Conservation (phyloP, 768 basidiomycete genomes). For the Zangia roseola region DNA sequence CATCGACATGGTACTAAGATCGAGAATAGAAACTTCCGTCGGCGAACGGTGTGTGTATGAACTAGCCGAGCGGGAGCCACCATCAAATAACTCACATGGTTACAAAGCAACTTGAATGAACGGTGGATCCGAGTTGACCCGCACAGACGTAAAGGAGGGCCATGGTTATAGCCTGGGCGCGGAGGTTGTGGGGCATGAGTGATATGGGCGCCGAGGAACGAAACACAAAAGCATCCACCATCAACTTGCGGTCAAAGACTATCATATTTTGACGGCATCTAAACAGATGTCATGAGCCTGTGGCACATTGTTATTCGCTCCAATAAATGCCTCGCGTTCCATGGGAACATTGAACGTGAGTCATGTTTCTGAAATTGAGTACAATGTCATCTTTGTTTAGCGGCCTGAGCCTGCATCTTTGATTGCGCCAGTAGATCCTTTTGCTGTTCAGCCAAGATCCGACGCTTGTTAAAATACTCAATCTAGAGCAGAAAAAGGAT, state of each 20-base stretch:
- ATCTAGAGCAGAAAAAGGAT: conserved; percentile 50
- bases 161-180: not conserved
- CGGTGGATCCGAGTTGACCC: no score
- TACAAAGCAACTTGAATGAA: no score
- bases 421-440: conserved; percentile 61
- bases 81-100: not conserved
- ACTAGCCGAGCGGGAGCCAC: no score
- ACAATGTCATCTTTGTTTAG: conserved; percentile 21
- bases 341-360: not conserved
- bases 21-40: no score
- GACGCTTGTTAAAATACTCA: conserved; percentile 91
- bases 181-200: not conserved
- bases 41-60: no score
- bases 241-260: conserved; percentile 5
- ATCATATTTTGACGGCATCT: conserved; percentile 4
- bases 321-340: not conserved
- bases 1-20: no score
- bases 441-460: conserved; percentile 78
- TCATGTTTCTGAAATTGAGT: not conserved
- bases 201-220: not conserved
- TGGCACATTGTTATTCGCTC: not conserved
- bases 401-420: conserved; percentile 35
- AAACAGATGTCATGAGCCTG: not conserved
- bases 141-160: no score
- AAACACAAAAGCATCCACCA: not conserved